Conservation (phyloP, 805 yeast species). For the Kluyveromyces starmeri region DNA sequence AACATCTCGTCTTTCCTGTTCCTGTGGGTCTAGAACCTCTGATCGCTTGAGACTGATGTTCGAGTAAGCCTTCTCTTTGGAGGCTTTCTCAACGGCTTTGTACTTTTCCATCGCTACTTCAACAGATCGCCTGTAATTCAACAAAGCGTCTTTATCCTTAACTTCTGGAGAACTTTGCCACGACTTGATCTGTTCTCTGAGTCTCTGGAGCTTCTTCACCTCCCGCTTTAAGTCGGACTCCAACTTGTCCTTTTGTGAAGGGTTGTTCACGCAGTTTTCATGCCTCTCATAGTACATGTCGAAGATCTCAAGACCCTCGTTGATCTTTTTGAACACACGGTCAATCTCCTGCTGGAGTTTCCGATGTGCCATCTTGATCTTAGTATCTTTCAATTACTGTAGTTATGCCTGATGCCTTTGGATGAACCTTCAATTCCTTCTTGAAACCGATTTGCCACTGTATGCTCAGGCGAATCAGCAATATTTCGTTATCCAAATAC, state of each 20-base stretch:
- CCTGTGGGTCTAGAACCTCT: constrained; percentile 62
- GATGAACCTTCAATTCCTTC: too few relatives aligned
- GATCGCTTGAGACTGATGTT: constrained; percentile 79
- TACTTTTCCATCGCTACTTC: constrained; percentile 88
- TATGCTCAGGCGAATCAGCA: too few relatives aligned
- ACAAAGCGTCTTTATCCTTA: constrained; percentile 75
- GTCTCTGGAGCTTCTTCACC: constrained; percentile 86
- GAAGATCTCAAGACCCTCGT: constrained; percentile 81
- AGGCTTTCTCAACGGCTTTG: constrained; percentile 87
- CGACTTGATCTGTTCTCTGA: constrained; percentile 89
- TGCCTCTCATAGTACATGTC: constrained; percentile 83
- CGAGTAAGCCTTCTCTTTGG: constrained; percentile 89
- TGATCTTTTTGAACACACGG: constrained; percentile 75
- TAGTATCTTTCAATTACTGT: too few relatives aligned
- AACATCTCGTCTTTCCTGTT: constrained; percentile 68
- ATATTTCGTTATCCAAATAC: too few relatives aligned
- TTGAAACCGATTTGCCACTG: too few relatives aligned
- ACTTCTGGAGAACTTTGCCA: constrained; percentile 91
- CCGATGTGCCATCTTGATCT: constrained; percentile 35
- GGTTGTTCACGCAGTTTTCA: constrained; percentile 62
- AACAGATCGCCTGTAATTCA: constrained; percentile 67
- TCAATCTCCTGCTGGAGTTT: constrained; percentile 68
- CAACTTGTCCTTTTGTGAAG: constrained; percentile 85
- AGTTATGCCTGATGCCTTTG: too few relatives aligned
- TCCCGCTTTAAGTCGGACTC: constrained; percentile 91